phyloP scores from a whole-genome alignment of 1,284 basidiomycete genomes.

The Paramarasmius palmivorus region DNA sequence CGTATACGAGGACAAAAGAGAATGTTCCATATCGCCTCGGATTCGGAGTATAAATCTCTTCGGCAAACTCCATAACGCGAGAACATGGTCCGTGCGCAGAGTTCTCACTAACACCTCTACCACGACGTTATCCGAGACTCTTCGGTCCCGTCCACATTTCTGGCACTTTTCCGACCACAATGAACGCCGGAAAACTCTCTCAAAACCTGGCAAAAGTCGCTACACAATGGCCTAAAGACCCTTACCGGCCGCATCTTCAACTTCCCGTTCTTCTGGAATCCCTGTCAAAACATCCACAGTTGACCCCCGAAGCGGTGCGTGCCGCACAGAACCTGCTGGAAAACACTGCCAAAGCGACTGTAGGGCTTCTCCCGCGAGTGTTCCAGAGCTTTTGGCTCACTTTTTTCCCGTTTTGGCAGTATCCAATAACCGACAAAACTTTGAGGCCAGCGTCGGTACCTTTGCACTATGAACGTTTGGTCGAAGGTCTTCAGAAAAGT shows the following conservation, averaged over 20 bases:
- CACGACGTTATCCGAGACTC: no score
- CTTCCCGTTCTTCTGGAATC: constrained; percentile 63
- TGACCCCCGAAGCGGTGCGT: constrained; percentile 58
- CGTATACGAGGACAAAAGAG: no score
- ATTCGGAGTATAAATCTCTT: no score
- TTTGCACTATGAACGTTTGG: constrained; percentile 66
- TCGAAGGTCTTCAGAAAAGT: constrained; percentile 72
- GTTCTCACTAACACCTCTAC: no score
- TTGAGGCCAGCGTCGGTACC: constrained; percentile 69
- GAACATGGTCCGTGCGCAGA: no score
- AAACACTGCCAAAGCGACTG: constrained; percentile 58
- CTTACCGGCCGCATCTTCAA: constrained; percentile 74
- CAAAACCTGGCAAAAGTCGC: constrained; percentile 56
- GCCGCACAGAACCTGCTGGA: constrained; percentile 55
- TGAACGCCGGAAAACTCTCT: constrained; percentile 40
- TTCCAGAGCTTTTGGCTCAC: constrained; percentile 15
- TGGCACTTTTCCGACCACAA: constrained; percentile 17
- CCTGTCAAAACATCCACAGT: constrained; percentile 64
- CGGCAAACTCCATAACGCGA: no score
- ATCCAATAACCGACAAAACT: constrained; percentile 60
- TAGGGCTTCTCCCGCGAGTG: constrained; percentile 36
- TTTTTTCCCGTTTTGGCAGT: constrained; percentile 45
- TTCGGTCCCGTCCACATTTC: no score
- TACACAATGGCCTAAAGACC: constrained; percentile 62
- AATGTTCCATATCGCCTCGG: no score